A percentile compares a stretch with the other conserved stretches of the same genome.
These are phyloP conservation scores for Haematococcus lacustris DNA, from an alignment of 139 green algal genomes.

Conservation along the genomic window DNA sequence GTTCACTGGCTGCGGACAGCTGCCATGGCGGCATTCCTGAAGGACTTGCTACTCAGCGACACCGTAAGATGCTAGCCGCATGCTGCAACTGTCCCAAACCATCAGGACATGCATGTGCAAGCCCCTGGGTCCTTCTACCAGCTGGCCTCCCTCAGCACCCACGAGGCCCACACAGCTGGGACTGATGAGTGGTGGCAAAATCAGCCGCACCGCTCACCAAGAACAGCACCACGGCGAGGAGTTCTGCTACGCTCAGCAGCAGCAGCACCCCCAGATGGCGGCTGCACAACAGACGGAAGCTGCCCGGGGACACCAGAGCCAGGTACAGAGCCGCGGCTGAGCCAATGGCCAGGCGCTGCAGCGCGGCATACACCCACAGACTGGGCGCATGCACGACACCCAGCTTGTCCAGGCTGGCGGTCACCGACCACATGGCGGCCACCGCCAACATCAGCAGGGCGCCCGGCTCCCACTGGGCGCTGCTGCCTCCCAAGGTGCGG, in stretches of 20 bases:
- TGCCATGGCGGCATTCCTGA: too few relatives aligned
- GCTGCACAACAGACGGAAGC: not conserved
- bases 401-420: conserved; percentile 1
- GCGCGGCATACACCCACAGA: conserved; percentile 1
- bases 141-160: not conserved
- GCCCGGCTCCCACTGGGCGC: too few relatives aligned
- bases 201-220: not conserved
- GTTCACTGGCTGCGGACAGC: too few relatives aligned
- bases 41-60: not conserved
- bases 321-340: not conserved
- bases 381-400: not conserved
- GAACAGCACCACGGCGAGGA: conserved; percentile 1
- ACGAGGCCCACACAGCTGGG: not conserved
- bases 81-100: not conserved
- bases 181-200: too few relatives aligned
- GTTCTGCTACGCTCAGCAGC: not conserved
- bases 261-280: not conserved
- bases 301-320: not conserved
- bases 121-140: not conserved
- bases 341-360: not conserved
- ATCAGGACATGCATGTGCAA: not conserved
- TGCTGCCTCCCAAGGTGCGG: too few relatives aligned
- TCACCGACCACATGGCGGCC: too few relatives aligned
- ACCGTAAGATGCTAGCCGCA: not conserved
- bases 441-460: too few relatives aligned